These are phyloP conservation scores for Lipomyces orientalis DNA, from an alignment of 805 yeast species.

Conservation along the genomic window DNA sequence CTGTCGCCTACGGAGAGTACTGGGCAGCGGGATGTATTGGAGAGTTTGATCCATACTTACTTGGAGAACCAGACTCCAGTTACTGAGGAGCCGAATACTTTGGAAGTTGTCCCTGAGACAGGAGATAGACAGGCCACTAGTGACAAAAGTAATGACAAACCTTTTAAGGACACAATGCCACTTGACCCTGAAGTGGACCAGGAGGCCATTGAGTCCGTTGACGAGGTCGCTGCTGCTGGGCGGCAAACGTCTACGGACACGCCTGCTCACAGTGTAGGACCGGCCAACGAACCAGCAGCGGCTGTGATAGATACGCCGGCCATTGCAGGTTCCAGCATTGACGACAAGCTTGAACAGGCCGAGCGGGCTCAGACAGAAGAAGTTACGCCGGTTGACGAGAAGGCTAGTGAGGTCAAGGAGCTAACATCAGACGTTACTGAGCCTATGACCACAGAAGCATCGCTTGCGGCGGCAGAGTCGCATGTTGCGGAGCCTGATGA, in stretches of 20 bases:
- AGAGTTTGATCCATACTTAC: slow-evolving; percentile 21
- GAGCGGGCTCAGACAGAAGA: slow-evolving; percentile 4
- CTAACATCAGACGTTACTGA: too few species aligned
- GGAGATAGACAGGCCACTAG: neutral
- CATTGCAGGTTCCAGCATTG: slow-evolving; percentile 1
- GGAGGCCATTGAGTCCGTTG: neutral
- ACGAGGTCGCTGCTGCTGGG: neutral
- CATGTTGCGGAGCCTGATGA: neutral
- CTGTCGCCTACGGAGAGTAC: slow-evolving; percentile 13
- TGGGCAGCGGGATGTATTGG: slow-evolving; percentile 21
- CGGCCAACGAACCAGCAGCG: neutral
- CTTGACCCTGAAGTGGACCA: neutral
- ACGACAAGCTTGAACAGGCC: neutral
- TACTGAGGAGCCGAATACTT: neutral
- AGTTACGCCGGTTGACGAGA: neutral
- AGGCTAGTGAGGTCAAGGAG: neutral
- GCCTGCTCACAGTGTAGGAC: neutral
- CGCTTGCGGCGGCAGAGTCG: neutral
- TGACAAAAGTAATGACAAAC: neutral
- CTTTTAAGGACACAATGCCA: neutral
- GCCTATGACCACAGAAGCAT: neutral
- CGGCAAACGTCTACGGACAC: neutral
- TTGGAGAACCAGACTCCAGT: neutral
- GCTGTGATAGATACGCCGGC: neutral
- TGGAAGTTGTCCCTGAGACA: neutral